Conservation (phyloP, 495 filamentous ascomycete genomes). For the Podospora australis region DNA sequence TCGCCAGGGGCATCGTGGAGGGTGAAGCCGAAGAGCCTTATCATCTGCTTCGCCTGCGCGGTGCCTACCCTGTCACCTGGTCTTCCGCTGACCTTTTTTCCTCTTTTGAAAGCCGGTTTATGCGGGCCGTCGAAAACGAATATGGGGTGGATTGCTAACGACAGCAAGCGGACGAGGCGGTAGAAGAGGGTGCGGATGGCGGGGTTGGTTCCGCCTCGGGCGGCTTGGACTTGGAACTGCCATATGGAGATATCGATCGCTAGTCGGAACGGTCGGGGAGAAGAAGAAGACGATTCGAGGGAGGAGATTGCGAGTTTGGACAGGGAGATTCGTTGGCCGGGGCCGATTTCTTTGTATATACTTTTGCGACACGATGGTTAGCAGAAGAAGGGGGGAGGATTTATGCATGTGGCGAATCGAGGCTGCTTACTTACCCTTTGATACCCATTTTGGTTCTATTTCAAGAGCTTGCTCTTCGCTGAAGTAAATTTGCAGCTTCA, state of each 20-base stretch:
- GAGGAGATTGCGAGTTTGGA: constrained; percentile 74
- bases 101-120: constrained; percentile 87
- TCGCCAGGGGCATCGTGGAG: constrained; percentile 88
- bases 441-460: constrained; percentile 58
- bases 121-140: constrained; percentile 94
- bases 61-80: constrained; percentile 42
- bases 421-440: constrained; percentile 42
- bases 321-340: constrained; percentile 72
- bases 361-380: constrained; percentile 36
- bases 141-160: constrained; percentile 74
- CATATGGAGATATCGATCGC: constrained; percentile 97
- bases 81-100: constrained; percentile 51
- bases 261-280: constrained; percentile 67
- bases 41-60: constrained; percentile 67
- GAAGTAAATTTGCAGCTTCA: too few relatives aligned
- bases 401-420: neutral
- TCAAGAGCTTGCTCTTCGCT: neutral
- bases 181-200: constrained; percentile 91
- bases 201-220: constrained; percentile 82
- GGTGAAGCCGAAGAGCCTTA: constrained; percentile 79
- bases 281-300: constrained; percentile 57
- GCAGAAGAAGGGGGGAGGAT: too few relatives aligned
- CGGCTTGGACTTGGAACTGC: constrained; percentile 89
- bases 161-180: constrained; percentile 75
- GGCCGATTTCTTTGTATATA: constrained; percentile 82